These are phyloP conservation scores for Cryptosporidium baileyi DNA, from an alignment of 169 alveolate genomes.

Conservation along the genomic window DNA sequence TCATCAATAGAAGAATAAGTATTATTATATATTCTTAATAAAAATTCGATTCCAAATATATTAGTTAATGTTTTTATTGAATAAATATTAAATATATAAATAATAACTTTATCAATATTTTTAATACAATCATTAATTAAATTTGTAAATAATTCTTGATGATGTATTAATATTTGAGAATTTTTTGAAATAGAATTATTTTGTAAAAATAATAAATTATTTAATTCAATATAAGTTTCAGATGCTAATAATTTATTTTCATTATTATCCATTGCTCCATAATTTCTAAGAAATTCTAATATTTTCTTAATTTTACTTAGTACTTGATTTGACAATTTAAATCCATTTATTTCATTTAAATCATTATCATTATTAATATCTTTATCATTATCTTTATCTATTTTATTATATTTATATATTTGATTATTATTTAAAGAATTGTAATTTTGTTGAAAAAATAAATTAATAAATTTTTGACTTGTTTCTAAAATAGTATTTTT, in stretches of 20 bases:
- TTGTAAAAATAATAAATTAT: not conserved
- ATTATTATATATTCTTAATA: constrained; percentile 4
- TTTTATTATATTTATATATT: not conserved
- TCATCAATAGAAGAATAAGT: not conserved
- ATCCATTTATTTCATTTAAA: not conserved
- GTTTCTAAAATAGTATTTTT: constrained; percentile 23
- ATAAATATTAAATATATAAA: constrained; percentile 3
- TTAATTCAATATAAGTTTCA: not conserved
- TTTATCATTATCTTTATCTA: not conserved
- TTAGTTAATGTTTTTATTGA: not conserved
- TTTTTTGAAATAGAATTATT: not conserved
- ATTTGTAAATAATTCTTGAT: not conserved
- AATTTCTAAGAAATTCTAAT: constrained; percentile 23
- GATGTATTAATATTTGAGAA: not conserved
- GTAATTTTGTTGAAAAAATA: not conserved
- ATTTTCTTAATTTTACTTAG: constrained; percentile 3
- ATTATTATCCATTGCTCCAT: constrained; percentile 65
- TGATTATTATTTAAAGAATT: not conserved
- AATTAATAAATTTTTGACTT: not conserved
- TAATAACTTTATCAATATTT: constrained; percentile 2
- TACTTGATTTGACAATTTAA: not conserved
- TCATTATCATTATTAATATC: not conserved
- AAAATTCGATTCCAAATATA: constrained; percentile 21
- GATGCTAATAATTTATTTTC: constrained; percentile 49
- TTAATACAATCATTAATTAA: constrained; percentile 25